Percentiles rank a stretch among this genome's conserved stretches.
These are phyloP conservation scores for Trichophyton simii DNA, from an alignment of 2,329 filamentous ascomycete species.

Conservation along the genomic window DNA sequence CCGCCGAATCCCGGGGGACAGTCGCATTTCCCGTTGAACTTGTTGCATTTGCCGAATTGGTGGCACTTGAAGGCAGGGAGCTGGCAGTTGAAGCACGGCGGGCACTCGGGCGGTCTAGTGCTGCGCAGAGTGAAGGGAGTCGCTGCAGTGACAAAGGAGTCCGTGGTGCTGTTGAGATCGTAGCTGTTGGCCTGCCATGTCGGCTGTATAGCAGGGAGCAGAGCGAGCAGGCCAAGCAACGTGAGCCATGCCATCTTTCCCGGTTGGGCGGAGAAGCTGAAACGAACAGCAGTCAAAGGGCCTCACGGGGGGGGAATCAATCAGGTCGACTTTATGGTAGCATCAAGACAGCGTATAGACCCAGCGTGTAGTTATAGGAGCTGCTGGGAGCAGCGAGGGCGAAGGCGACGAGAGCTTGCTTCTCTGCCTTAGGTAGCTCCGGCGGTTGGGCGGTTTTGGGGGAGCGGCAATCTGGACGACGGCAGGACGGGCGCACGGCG, in stretches of 20 bases:
- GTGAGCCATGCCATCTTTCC: constrained; percentile 10
- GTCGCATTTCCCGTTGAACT: constrained; percentile 80
- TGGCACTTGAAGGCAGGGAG: constrained; percentile 82
- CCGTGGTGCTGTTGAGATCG: constrained; percentile 44
- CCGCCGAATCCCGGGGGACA: constrained; percentile 89
- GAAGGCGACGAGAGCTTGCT: not conserved
- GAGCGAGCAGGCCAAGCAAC: constrained; percentile 5
- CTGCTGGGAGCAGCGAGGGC: not conserved
- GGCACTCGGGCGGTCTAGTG: constrained; percentile 47
- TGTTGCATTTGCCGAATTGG: constrained; percentile 81
- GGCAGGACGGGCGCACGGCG: not conserved
- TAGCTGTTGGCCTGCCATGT: constrained; percentile 19
- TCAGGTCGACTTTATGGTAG: not conserved
- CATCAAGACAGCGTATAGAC: not conserved
- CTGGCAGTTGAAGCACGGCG: constrained; percentile 84
- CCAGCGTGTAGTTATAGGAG: not conserved
- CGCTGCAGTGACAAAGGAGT: constrained; percentile 44
- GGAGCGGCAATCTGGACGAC: not conserved
- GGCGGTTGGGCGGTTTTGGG: not conserved
- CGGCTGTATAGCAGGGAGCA: constrained; percentile 17
- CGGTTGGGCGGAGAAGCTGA: not conserved
- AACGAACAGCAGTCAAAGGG: not conserved
- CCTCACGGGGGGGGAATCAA: not conserved
- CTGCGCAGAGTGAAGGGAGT: constrained; percentile 54
- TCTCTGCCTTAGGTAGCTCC: not conserved